Conservation (phyloP, 768 basidiomycete genomes). For the Trametes cingulata region DNA sequence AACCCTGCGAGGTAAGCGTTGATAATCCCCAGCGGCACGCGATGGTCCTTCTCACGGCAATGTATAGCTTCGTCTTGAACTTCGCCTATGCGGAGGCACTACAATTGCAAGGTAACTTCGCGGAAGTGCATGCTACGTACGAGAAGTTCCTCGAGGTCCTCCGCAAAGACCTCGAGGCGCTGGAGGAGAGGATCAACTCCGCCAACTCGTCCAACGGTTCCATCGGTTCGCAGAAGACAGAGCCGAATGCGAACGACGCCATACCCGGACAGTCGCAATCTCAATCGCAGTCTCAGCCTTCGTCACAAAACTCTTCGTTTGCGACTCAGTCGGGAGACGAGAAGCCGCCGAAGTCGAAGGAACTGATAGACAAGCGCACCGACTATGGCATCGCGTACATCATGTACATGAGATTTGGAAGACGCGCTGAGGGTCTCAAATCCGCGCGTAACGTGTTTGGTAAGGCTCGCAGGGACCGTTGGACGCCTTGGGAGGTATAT, state of each 20-base stretch:
- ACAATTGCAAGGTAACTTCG: conserved; percentile 61
- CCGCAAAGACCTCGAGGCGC: conserved; percentile 58
- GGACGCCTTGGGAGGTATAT: conserved; percentile 88
- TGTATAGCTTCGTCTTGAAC: conserved; percentile 77
- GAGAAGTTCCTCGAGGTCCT: conserved; percentile 72
- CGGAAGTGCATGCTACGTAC: conserved; percentile 71
- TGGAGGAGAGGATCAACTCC: conserved; percentile 49
- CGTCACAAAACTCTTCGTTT: conserved; percentile 41
- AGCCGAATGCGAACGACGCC: conserved; percentile 12
- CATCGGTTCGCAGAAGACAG: conserved; percentile 1
- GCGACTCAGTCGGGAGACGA: conserved; percentile 54
- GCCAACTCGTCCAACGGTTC: conserved; percentile 39
- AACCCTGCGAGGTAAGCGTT: conserved; percentile 70
- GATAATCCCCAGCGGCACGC: too few relatives aligned
- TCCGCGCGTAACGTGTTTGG: conserved; percentile 75
- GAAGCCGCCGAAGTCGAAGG: conserved; percentile 54
- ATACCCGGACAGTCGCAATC: background rate
- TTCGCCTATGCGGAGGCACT: conserved; percentile 82
- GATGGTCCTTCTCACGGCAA: background rate
- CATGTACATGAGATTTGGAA: conserved; percentile 91
- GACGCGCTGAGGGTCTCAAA: conserved; percentile 86
- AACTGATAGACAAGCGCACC: conserved; percentile 57
- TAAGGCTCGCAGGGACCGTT: conserved; percentile 75
- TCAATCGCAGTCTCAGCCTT: background rate
- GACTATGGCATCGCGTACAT: conserved; percentile 82